Percentiles rank a stretch among this genome's conserved stretches.
Conservation (phyloP, 345 rosid genomes). For the Melaleuca alternifolia region DNA sequence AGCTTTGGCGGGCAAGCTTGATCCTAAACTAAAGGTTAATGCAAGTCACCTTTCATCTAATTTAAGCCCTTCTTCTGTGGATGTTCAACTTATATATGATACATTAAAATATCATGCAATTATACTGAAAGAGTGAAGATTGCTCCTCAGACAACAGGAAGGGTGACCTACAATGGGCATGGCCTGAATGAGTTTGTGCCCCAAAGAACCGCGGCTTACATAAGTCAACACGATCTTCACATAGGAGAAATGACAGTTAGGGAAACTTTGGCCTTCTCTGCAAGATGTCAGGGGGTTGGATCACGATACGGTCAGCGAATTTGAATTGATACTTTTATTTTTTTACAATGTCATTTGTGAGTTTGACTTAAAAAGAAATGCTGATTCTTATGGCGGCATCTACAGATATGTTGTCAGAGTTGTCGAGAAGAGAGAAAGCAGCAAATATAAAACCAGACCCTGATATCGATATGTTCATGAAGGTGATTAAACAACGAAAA, state of each 20-base stretch:
- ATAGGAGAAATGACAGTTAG: constrained; percentile 76
- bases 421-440: constrained; percentile 32
- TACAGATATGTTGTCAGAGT: constrained; percentile 28
- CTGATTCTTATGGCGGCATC: background rate
- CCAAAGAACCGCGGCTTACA: constrained; percentile 43
- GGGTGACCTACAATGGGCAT: constrained; percentile 40
- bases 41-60: background rate
- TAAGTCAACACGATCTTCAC: constrained; percentile 76
- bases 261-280: constrained; percentile 83
- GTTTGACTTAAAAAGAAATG: background rate
- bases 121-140: background rate
- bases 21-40: constrained; percentile 5
- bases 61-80: background rate
- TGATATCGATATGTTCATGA: constrained; percentile 35
- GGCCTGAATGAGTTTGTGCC: constrained; percentile 34
- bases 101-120: background rate
- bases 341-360: background rate
- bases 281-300: constrained; percentile 82
- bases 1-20: constrained; percentile 29
- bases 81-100: background rate
- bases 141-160: constrained; percentile 20
- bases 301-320: constrained; percentile 32
- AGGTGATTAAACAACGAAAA: too few species aligned
- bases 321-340: background rate
- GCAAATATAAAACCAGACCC: constrained; percentile 29